A percentile compares a stretch with the other conserved stretches of the same genome.
Evolutionary conservation across 2,329 filamentous ascomycete genomes (phyloP).

Genomic region (Diaporthe caulivora): DNA sequence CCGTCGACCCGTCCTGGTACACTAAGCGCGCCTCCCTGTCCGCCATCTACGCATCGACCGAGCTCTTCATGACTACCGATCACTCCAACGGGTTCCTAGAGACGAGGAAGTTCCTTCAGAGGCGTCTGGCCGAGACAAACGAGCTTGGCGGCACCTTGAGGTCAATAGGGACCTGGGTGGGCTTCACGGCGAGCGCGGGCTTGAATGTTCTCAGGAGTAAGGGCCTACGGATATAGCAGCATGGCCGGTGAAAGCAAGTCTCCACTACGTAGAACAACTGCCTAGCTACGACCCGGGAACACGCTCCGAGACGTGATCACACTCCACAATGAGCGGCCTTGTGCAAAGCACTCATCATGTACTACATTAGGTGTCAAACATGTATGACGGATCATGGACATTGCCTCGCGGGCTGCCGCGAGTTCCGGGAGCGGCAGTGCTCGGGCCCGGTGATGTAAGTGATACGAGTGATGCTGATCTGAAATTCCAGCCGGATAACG

Average conservation of each 20-base stretch:
- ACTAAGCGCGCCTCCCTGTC: constrained; percentile 69
- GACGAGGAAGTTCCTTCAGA: constrained; percentile 83
- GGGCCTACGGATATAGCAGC: constrained; percentile 82
- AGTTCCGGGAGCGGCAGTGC: neutral
- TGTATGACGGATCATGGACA: neutral
- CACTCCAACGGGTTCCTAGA: constrained; percentile 77
- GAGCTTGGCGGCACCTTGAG: constrained; percentile 72
- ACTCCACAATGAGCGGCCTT: too few species aligned
- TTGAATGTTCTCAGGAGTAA: constrained; percentile 90
- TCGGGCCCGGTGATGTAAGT: neutral
- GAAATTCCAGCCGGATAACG: neutral
- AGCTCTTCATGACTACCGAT: constrained; percentile 96
- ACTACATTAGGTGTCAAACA: neutral
- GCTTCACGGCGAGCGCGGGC: constrained; percentile 81
- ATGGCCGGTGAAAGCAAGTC: neutral
- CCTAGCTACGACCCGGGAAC: neutral
- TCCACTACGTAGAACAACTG: neutral
- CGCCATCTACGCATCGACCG: constrained; percentile 76
- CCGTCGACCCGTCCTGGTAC: constrained; percentile 92
- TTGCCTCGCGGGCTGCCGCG: neutral
- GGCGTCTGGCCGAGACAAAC: constrained; percentile 78
- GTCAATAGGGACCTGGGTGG: constrained; percentile 80
- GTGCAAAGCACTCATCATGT: neutral
- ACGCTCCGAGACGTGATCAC: neutral
- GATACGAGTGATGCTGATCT: neutral